Evolutionary conservation across 2,329 filamentous ascomycete species (phyloP).

Genomic region (Trichoderma lentiforme): DNA sequence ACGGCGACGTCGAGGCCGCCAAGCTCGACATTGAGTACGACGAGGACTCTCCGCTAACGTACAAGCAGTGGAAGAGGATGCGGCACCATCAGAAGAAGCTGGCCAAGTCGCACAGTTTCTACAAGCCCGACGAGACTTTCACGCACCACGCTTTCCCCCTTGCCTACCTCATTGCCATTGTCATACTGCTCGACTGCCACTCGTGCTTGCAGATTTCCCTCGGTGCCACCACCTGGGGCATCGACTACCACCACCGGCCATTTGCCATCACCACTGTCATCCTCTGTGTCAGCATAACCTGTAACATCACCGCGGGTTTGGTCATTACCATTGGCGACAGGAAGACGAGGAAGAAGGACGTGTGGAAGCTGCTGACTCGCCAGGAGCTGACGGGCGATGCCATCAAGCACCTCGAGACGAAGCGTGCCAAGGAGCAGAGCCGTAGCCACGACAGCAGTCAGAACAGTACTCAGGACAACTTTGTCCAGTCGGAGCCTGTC

Average conservation of each 20-base stretch:
- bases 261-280: slow-evolving; percentile 76
- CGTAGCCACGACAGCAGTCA: slow-evolving; percentile 11
- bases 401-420: slow-evolving; percentile 43
- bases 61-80: slow-evolving; percentile 63
- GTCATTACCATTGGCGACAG: slow-evolving; percentile 74
- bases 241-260: slow-evolving; percentile 65
- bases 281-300: slow-evolving; percentile 72
- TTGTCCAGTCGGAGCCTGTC: not conserved
- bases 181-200: slow-evolving; percentile 76
- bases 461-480: not conserved
- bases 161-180: slow-evolving; percentile 68
- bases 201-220: slow-evolving; percentile 77
- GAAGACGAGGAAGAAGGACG: slow-evolving; percentile 79
- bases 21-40: slow-evolving; percentile 37
- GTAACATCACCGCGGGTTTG: slow-evolving; percentile 73
- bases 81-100: slow-evolving; percentile 78
- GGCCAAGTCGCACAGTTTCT: slow-evolving; percentile 80
- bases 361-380: slow-evolving; percentile 70
- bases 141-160: slow-evolving; percentile 80
- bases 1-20: slow-evolving; percentile 40
- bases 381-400: slow-evolving; percentile 68
- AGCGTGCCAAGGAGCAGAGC: slow-evolving; percentile 18
- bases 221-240: slow-evolving; percentile 74
- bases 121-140: slow-evolving; percentile 81
- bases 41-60: slow-evolving; percentile 61